Evolutionary conservation across 371 early-diverging fungal species (phyloP).

Genomic region (Mucor plumbeus): DNA sequence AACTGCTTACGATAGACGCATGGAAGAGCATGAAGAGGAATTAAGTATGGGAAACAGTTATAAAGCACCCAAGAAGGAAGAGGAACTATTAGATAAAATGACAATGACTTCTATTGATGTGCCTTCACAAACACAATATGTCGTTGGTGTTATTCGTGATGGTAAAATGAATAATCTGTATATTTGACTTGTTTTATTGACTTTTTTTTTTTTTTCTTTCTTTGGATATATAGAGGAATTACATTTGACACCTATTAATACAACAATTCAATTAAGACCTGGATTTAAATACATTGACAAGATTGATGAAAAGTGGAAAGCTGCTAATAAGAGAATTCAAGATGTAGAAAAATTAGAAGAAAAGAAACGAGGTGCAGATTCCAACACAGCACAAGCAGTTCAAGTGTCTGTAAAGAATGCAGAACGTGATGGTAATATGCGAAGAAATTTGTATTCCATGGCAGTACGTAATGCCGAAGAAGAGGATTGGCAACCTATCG

Average conservation of each 20-base stretch:
- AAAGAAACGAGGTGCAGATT: slow-evolving; percentile 47
- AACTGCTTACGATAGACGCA: slow-evolving; percentile 69
- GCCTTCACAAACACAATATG: slow-evolving; percentile 79
- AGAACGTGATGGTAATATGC: slow-evolving; percentile 56
- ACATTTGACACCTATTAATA: slow-evolving; percentile 79
- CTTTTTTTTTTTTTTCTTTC: too few species aligned
- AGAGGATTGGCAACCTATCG: slow-evolving; percentile 78
- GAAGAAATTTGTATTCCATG: slow-evolving; percentile 63
- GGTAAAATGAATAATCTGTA: slow-evolving; percentile 44
- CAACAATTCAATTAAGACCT: slow-evolving; percentile 82
- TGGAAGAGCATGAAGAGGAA: slow-evolving; percentile 58
- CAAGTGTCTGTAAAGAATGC: slow-evolving; percentile 65
- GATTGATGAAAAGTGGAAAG: slow-evolving; percentile 83
- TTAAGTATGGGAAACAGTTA: slow-evolving; percentile 31
- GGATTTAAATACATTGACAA: slow-evolving; percentile 88
- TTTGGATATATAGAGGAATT: slow-evolving; percentile 63
- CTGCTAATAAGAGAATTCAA: slow-evolving; percentile 68
- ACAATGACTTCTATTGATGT: slow-evolving; percentile 79
- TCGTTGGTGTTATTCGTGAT: slow-evolving; percentile 77
- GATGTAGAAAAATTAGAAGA: slow-evolving; percentile 72
- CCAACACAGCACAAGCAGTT: slow-evolving; percentile 63
- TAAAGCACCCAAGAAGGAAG: slow-evolving; percentile 36
- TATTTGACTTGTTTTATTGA: not conserved
- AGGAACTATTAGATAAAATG: slow-evolving; percentile 72
- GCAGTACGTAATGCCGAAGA: slow-evolving; percentile 71